Evolutionary conservation across 345 rosid genomes (phyloP).

Genomic region (Physaria fendleri): DNA sequence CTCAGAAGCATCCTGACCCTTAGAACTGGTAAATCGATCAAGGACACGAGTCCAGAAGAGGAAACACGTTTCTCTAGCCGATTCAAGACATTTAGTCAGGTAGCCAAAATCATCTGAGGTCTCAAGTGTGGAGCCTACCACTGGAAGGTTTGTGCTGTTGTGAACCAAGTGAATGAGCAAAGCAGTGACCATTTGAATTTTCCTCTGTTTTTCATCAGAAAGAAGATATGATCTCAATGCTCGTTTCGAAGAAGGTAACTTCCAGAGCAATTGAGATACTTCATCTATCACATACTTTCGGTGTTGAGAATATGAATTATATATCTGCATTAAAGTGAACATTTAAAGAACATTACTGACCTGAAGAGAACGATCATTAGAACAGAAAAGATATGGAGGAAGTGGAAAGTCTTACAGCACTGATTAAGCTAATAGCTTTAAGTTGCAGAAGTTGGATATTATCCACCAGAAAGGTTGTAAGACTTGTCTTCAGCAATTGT

Average conservation of each 20-base stretch:
- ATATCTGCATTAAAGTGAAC: conserved; percentile 55
- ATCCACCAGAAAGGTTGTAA: conserved; percentile 83
- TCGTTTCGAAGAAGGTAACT: conserved; percentile 78
- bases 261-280: conserved; percentile 79
- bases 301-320: conserved; percentile 78
- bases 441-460: conserved; percentile 95
- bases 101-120: conserved; percentile 64
- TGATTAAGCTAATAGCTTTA: conserved; percentile 75
- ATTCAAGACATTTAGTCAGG: conserved; percentile 66
- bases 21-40: conserved; percentile 76
- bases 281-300: conserved; percentile 83
- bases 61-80: conserved; percentile 82
- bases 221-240: conserved; percentile 76
- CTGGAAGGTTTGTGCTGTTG: conserved; percentile 83
- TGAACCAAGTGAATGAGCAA: conserved; percentile 95
- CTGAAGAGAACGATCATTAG: not conserved
- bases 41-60: conserved; percentile 97
- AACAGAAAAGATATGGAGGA: not conserved
- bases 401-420: conserved; percentile 56
- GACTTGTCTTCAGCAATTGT: conserved; percentile 82
- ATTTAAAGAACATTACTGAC: conserved; percentile 1
- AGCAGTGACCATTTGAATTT: conserved; percentile 96
- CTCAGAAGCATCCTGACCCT: conserved; percentile 94
- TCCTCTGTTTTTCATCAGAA: conserved; percentile 97
- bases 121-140: conserved; percentile 59